Conservation (phyloP, 2,329 filamentous ascomycete genomes). For the Pseudogymnoascus sp. region DNA sequence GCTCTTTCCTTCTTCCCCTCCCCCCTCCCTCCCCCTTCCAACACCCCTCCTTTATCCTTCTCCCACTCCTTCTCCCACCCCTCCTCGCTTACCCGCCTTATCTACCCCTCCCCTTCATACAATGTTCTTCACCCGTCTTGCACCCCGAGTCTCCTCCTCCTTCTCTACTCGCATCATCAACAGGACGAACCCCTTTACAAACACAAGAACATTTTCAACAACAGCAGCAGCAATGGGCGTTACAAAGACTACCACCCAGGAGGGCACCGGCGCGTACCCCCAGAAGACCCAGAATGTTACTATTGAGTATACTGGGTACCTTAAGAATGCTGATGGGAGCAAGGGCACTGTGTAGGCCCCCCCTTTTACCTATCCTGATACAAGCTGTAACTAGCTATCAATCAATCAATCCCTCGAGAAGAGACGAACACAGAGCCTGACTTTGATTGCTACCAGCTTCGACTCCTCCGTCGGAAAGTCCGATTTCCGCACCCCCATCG, state of each 20-base stretch:
- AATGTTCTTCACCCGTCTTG: neutral
- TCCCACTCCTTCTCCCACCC: neutral
- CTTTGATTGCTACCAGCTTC: conserved; percentile 52
- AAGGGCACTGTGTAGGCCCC: conserved; percentile 62
- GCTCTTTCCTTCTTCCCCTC: neutral
- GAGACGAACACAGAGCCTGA: conserved; percentile 13
- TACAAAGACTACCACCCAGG: conserved; percentile 52
- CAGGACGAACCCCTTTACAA: neutral
- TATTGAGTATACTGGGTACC: conserved; percentile 87
- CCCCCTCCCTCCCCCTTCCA: neutral
- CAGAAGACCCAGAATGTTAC: conserved; percentile 61
- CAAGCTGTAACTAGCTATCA: conserved; percentile 8
- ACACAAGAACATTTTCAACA: conserved; percentile 19
- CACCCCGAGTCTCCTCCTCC: neutral
- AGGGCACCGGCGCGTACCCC: conserved; percentile 57
- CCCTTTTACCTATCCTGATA: neutral
- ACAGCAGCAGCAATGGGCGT: conserved; percentile 54
- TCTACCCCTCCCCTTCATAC: neutral
- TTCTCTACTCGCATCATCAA: neutral
- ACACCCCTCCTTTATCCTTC: neutral
- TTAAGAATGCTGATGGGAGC: conserved; percentile 58
- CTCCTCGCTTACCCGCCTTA: neutral
- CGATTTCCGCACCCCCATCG: conserved; percentile 70
- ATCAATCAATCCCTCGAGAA: neutral
- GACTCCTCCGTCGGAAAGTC: conserved; percentile 74